Evolutionary conservation across 148 eudicot genomes (phyloP), one percentile per base, ranked within the genome.

Genomic region (Camellia granthamiana): DNA sequence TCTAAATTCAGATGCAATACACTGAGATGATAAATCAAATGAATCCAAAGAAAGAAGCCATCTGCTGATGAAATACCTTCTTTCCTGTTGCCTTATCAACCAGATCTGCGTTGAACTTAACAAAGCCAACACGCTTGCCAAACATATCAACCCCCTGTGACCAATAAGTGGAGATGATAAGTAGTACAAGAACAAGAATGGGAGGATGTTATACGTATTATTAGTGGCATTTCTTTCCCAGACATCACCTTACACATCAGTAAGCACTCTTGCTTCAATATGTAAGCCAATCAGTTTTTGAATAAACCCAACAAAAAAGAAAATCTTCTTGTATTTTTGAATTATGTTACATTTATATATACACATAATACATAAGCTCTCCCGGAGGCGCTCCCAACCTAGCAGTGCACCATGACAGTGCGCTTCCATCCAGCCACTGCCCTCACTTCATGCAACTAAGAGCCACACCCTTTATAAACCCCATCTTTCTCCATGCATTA

Each of bases 41-140:
- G 18, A 81, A 75, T 67, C 23, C 77, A 77, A 70, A 69, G 15
- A 23, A 63, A 69, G 56, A 41, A 69, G 63, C 56, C 41, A 69
- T 60, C 47, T 46, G 56, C 7, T 30, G 41, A 44, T 51, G 16
- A 66, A 10, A 70, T 90, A 95, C 98, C 99, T 90, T 93, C 18
- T 87, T 77, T 75, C 97, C 93, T 38, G 88, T 88, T 86, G 90
- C 88, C 85, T 91, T 93, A 64, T 93, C 97, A 71, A 93, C 46
- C 72, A 96, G 74, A 73, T 93, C 98, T 42, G 98, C 99, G 83
- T 88, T 93, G 86, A 93, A 96, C 88, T 96, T 96, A 21, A 96
- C 88, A 90, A 96, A 93, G 47, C 99, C 99, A 84, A 96, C 88
- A 72, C 92, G 95, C 83, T 87, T 90, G 62, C 98, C 99, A 81